Evolutionary conservation across 176 grass and related monocot species (phyloP).

Genomic region (Carex cristatella): DNA sequence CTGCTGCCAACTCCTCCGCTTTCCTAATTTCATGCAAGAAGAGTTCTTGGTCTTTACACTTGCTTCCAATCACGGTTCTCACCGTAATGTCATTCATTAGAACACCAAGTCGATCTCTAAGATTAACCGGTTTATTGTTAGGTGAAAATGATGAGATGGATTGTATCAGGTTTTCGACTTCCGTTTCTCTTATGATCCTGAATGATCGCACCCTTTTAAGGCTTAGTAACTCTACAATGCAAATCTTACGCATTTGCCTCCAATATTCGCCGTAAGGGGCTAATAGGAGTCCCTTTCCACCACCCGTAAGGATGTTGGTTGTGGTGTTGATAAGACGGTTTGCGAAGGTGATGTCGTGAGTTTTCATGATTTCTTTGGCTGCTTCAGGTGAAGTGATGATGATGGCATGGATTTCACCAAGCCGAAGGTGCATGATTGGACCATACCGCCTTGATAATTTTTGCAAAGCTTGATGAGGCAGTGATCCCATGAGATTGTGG

Average conservation of each 20-base stretch:
- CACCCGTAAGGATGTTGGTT: conserved; percentile 13
- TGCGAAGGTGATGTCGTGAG: conserved; percentile 49
- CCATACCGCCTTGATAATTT: conserved; percentile 32
- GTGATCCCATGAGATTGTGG: conserved; percentile 35
- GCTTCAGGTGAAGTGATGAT: conserved; percentile 39
- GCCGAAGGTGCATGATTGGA: conserved; percentile 52
- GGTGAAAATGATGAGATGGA: conserved; percentile 14
- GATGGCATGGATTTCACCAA: conserved; percentile 42
- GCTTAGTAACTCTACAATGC: conserved; percentile 36
- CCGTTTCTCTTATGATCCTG: conserved; percentile 26
- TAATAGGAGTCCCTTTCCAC: conserved; percentile 26
- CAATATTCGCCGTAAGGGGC: conserved; percentile 45
- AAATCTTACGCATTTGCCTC: conserved; percentile 47
- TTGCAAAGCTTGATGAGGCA: conserved; percentile 40
- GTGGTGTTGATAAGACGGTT: conserved; percentile 27
- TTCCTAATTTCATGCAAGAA: conserved; percentile 12
- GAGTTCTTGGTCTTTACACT: conserved; percentile 8
- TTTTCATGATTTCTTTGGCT: conserved; percentile 56
- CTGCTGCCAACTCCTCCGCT: conserved; percentile 21
- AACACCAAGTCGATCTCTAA: background rate
- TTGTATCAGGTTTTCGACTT: conserved; percentile 14
- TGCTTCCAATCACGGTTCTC: conserved; percentile 1
- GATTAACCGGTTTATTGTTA: background rate
- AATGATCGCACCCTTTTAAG: conserved; percentile 28
- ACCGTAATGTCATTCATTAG: conserved; percentile 16